Evolutionary conservation across 202 grass and related monocot genomes (phyloP), one percentile per base, ranked within the genome.

Genomic region (Musa balbisiana): DNA sequence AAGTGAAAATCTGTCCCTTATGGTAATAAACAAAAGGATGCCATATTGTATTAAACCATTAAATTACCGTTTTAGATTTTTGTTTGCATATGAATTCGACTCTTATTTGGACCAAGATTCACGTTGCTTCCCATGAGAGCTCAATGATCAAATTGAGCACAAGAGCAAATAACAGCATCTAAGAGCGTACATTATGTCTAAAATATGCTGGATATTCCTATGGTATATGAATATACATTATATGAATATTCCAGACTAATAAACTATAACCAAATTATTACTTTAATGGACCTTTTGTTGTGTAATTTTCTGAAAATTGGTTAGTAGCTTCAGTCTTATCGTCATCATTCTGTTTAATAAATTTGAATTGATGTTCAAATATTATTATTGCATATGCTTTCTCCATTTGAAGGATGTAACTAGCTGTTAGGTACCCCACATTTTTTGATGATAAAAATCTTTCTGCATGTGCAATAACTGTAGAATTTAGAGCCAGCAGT

Each of bases 401-500:
- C 33, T 6, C 33, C 33, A 43, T 43, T 43, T 43, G 33, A 43
- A 43, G 33, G 33, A 0, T 6, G 4, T 43, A 43, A 5, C 33
- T 43, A 6, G 33, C 33, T 43, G 33, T 43, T 43, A 11, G 10
- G 21, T 60, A n/a, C 9, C 56, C 9, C 14, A 6, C n/a, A 19
- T n/a, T 9, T 17, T n/a, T 60, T 17, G 15, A 16, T n/a, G 56
- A 60, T 60, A n/a, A 60, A 60, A 16, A 60, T 60, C 56, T 60
- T 17, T 3, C 2, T 8, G 17, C 17, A 13, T 60, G 16, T 60
- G 56, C 56, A 2, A 60, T 64, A 29, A 62, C 51, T 88, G 75
- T 74, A 96, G 92, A 82, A 96, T 26, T 85, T 80, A 22, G 92
- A 96, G 78, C 85, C 88, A 53, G 81, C 87, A 11, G 80, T 96